Evolutionary conservation across 257 asterid genomes (phyloP).

Genomic region (Verbena officinalis): DNA sequence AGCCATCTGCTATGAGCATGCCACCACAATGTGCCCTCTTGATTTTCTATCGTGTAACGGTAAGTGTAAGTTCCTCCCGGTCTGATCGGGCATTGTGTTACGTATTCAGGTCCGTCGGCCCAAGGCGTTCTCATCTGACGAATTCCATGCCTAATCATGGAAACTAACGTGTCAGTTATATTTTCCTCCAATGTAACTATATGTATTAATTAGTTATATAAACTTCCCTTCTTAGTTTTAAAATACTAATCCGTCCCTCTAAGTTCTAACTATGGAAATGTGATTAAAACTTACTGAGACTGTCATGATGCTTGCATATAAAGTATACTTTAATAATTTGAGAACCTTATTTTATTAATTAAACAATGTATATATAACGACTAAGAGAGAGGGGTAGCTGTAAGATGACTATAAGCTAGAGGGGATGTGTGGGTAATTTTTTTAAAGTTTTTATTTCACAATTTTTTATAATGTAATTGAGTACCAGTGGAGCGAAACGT

Average conservation of each 20-base stretch:
- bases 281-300: too few species aligned
- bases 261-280: too few species aligned
- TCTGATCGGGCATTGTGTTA: constrained; percentile 71
- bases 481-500: constrained; percentile 71
- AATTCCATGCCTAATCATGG: constrained; percentile 57
- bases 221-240: background rate
- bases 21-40: constrained; percentile 86
- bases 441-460: too few species aligned
- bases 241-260: too few species aligned
- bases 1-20: constrained; percentile 79
- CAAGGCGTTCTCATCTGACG: constrained; percentile 75
- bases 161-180: too few species aligned
- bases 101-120: constrained; percentile 81
- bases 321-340: too few species aligned
- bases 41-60: constrained; percentile 59
- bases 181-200: background rate
- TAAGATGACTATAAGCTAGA: too few species aligned
- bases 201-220: background rate
- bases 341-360: too few species aligned
- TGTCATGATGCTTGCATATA: too few species aligned
- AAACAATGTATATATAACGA: too few species aligned
- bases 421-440: too few species aligned
- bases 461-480: background rate
- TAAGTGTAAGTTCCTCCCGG: constrained; percentile 66
- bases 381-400: too few species aligned